Evolutionary conservation across 805 yeast species (phyloP).

Genomic region (Saturnispora quitensis): DNA sequence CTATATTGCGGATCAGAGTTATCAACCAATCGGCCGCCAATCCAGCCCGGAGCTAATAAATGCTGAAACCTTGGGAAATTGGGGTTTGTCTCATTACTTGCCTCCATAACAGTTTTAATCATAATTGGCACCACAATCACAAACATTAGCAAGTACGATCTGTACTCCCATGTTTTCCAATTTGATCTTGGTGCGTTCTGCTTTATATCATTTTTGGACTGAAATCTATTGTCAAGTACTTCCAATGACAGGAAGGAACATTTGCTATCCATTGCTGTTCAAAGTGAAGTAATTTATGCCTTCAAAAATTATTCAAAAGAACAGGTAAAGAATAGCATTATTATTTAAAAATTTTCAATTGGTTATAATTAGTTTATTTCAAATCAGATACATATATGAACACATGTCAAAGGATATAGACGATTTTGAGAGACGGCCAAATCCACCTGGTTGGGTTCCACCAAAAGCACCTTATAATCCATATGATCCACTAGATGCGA

Average conservation of each 20-base stretch:
- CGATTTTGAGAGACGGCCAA: slow-evolving; percentile 51
- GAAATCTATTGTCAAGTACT: slow-evolving; percentile 42
- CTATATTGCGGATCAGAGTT: slow-evolving; percentile 86
- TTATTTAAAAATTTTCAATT: neutral
- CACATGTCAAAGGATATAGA: slow-evolving; percentile 2
- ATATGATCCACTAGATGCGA: slow-evolving; percentile 62
- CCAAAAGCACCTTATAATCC: slow-evolving; percentile 85
- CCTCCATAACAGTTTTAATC: slow-evolving; percentile 73
- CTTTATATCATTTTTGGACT: slow-evolving; percentile 27
- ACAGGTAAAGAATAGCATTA: neutral
- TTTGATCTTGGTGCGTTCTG: slow-evolving; percentile 34
- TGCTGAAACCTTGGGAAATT: slow-evolving; percentile 58
- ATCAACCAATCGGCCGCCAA: slow-evolving; percentile 83
- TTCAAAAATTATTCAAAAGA: neutral
- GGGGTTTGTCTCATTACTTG: slow-evolving; percentile 64
- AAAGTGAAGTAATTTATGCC: neutral
- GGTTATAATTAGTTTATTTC: neutral
- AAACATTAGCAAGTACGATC: slow-evolving; percentile 54
- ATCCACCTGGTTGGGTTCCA: slow-evolving; percentile 71
- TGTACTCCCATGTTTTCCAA: slow-evolving; percentile 76
- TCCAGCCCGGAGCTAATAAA: slow-evolving; percentile 74
- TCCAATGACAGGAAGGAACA: slow-evolving; percentile 31
- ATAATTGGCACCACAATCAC: slow-evolving; percentile 69
- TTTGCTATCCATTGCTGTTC: neutral
- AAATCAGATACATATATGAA: neutral